Evolutionary conservation across 768 basidiomycete species (phyloP).

Genomic region (Lyophyllum atratum): DNA sequence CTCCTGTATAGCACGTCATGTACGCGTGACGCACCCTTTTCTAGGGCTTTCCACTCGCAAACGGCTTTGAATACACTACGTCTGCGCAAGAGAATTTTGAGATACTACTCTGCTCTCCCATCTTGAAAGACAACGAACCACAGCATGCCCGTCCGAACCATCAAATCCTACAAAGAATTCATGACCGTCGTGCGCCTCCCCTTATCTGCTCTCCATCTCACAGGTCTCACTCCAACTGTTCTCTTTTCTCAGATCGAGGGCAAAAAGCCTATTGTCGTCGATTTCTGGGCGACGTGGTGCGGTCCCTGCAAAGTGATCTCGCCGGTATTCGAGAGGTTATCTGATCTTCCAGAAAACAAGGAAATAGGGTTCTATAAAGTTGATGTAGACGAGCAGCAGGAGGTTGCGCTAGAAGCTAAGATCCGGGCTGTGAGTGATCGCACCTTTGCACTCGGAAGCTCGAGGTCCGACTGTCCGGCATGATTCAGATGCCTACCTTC

Average conservation of each 20-base stretch:
- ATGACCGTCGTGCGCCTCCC: constrained; percentile 40
- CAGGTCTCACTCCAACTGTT: background rate
- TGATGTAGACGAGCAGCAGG: constrained; percentile 61
- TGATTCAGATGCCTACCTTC: constrained; percentile 38
- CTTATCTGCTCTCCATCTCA: background rate
- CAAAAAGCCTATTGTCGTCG: constrained; percentile 52
- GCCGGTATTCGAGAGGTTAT: constrained; percentile 66
- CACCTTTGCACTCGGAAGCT: background rate
- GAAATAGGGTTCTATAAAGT: constrained; percentile 71
- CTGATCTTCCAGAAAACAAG: constrained; percentile 27
- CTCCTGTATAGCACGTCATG: no score
- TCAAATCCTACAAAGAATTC: constrained; percentile 41
- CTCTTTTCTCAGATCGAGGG: constrained; percentile 41
- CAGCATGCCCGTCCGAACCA: constrained; percentile 41
- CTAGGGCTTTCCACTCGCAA: no score
- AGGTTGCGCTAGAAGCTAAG: constrained; percentile 53
- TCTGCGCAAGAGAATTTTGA: no score
- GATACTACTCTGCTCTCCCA: no score
- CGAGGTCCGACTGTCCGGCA: background rate
- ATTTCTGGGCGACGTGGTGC: constrained; percentile 82
- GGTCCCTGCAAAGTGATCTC: constrained; percentile 70
- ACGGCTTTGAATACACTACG: no score
- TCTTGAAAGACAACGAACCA: background rate
- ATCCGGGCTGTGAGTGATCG: background rate
- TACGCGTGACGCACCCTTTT: no score